Conservation (phyloP, 2,329 filamentous ascomycete genomes). For the Epichloe baconii region DNA sequence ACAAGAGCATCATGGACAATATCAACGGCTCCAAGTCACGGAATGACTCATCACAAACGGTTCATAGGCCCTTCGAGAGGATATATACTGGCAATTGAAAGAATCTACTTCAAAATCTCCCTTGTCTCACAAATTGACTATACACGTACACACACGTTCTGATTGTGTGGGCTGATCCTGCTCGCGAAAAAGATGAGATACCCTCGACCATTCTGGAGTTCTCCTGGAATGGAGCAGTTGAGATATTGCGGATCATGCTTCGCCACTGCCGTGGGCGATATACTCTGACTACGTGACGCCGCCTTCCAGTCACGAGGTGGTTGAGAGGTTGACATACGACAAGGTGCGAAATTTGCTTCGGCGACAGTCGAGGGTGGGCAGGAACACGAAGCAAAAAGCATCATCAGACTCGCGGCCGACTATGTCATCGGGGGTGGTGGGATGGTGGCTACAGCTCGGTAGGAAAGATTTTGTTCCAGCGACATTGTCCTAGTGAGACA, state of each 20-base stretch:
- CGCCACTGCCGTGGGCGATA: conserved; percentile 18
- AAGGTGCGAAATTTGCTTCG: conserved; percentile 20
- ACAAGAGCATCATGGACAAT: too few relatives aligned
- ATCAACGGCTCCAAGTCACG: too few relatives aligned
- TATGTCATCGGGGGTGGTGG: conserved; percentile 35
- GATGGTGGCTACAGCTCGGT: conserved; percentile 32
- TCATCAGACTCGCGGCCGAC: conserved; percentile 18
- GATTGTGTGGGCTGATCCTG: conserved; percentile 12
- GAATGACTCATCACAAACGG: too few relatives aligned
- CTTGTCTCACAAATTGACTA: not conserved
- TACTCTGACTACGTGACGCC: conserved; percentile 20
- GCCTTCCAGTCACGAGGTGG: conserved; percentile 26
- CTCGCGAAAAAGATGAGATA: conserved; percentile 11
- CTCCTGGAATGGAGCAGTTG: conserved; percentile 14
- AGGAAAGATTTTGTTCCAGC: conserved; percentile 24
- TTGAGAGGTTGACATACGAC: conserved; percentile 15
- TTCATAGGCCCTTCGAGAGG: conserved; percentile 24
- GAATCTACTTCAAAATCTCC: not conserved
- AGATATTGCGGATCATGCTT: conserved; percentile 24
- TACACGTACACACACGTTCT: conserved; percentile 4
- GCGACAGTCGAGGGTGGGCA: conserved; percentile 14
- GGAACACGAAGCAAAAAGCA: conserved; percentile 9
- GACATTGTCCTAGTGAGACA: conserved; percentile 32
- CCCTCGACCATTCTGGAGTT: conserved; percentile 16
- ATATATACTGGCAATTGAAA: not conserved